Evolutionary conservation across 1,139 yeast genomes (phyloP), one percentile per base, ranked within the genome.

Genomic region (Yamadazyma kanchanaburiensis): DNA sequence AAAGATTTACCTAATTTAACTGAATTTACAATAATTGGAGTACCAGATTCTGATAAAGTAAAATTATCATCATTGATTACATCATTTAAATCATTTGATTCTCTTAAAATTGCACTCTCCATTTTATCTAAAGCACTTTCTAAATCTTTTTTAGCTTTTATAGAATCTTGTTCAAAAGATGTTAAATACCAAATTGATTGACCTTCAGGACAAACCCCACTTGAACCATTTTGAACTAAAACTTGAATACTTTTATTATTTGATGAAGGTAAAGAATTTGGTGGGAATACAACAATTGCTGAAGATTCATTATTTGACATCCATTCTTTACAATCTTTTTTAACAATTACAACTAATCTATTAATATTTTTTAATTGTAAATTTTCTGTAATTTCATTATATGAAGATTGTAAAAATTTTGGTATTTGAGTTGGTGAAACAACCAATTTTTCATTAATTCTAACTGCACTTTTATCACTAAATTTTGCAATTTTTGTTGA

Each of bases 261-360:
- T 34, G 71, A 60, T 1, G 85, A 71, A 12, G 81, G 70, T 33
- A 89, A 68, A 0, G 95, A 78, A 14, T 74, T 74, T 14, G 95
- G 94, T n/a, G 98, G 97, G 68, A 91, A 91, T 1, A 88, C 95
- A 12, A 89, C 94, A 25, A 88, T 70, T 1, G 96, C 86, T 2
- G 89, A 82, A 25, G 79, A 72, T 59, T 89, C 97, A 32, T 78
- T 80, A 29, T 82, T 88, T 7, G 80, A 74, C 65, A 88, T 83
- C 97, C 97, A 89, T 59, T 88, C 95, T 33, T 72, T 73, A 61
- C 97, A 89, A 42, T 83, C 85, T 49, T 85, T 85, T 42, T 83
- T 80, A 22, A 89, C 96, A 30, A 88, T 75, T 5, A 94, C 84
- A 6, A 85, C 78, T 53, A 89, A 60, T 45, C 96, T 72, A 28